Base-by-base conservation (phyloP, 116 monocot genomes). In the Trichopus zeylanicus region DNA sequence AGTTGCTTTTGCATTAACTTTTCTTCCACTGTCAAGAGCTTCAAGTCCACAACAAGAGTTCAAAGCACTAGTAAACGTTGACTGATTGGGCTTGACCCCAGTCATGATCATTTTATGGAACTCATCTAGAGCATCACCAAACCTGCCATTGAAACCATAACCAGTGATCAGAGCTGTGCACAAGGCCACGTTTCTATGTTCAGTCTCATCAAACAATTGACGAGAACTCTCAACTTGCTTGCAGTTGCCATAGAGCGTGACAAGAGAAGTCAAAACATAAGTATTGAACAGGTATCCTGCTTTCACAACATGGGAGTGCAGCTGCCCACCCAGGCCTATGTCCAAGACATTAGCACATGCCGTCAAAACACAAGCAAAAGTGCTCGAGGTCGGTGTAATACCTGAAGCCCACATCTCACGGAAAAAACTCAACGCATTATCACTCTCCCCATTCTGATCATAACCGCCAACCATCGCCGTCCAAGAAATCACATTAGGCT, bases 141-240 rank as follows among this genome's bases (percentile, higher is more conserved):
- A 70, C 13, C 68, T 62, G 23, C 75, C 66, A 55, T 78, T 92
- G 6, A 64, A 51, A 48, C 74, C 75, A 59, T 81, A 92, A 38
- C 81, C 92, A 3, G 78, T 84, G 47, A 87, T 46, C 12, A 92
- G 70, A 57, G 87, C 92, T 1, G 92, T 92, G 87, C 87, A 92
- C 19, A 73, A 63, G n/a, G 76, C 78, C 55, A 92, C 73, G 46
- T 55, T 73, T 42, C 51, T 73, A 30, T 70, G 51, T 10, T 39
- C 29, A 47, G 7, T 67, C 52, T 81, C 81, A 9, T 68, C 21
- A 34, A 87, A 81, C 31, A 81, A 21, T 29, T 59, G 70, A n/a
- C 9, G 27, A 25, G 81, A 78, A 23, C 56, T 57, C 26, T 84
- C 76, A 46, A 81, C 64, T 49, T 81, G 75, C 53, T 76, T 63